A percentile compares a stretch with the other conserved stretches of the same genome.
Conservation (phyloP, 2,329 filamentous ascomycete species). For the Niveomyces coronatus region DNA sequence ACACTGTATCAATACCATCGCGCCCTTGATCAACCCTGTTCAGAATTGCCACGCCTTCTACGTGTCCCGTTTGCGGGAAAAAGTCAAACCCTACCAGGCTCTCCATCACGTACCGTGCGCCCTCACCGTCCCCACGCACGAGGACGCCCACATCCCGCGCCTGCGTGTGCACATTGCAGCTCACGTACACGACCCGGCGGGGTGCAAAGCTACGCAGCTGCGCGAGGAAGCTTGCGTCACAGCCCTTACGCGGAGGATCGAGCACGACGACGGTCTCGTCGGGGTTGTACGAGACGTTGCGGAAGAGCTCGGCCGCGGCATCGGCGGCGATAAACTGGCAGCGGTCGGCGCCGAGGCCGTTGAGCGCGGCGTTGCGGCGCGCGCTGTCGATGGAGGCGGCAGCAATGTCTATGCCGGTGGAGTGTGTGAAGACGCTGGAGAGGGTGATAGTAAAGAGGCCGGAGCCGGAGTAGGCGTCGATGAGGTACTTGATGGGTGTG, state of each 20-base stretch:
- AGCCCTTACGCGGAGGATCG: slow-evolving; percentile 93
- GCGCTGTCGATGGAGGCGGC: slow-evolving; percentile 69
- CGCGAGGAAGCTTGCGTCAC: slow-evolving; percentile 70
- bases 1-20: not conserved
- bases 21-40: slow-evolving; percentile 51
- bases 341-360: slow-evolving; percentile 55
- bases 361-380: slow-evolving; percentile 65
- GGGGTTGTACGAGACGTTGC: slow-evolving; percentile 58
- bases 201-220: slow-evolving; percentile 76
- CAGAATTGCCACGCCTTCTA: slow-evolving; percentile 57
- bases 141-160: slow-evolving; percentile 84
- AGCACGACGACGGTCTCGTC: slow-evolving; percentile 88
- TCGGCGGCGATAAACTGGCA: slow-evolving; percentile 86
- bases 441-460: slow-evolving; percentile 96
- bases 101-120: slow-evolving; percentile 69
- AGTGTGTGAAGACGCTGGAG: slow-evolving; percentile 71
- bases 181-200: slow-evolving; percentile 79
- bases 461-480: slow-evolving; percentile 95
- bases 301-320: slow-evolving; percentile 74
- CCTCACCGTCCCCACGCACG: slow-evolving; percentile 53
- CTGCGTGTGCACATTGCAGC: slow-evolving; percentile 97
- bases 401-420: slow-evolving; percentile 85
- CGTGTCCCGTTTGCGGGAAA: slow-evolving; percentile 77
- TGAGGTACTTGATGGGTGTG: slow-evolving; percentile 64
- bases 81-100: slow-evolving; percentile 91